Evolutionary conservation across 495 filamentous ascomycete species (phyloP).

Genomic region (Annulohypoxylon bovei): DNA sequence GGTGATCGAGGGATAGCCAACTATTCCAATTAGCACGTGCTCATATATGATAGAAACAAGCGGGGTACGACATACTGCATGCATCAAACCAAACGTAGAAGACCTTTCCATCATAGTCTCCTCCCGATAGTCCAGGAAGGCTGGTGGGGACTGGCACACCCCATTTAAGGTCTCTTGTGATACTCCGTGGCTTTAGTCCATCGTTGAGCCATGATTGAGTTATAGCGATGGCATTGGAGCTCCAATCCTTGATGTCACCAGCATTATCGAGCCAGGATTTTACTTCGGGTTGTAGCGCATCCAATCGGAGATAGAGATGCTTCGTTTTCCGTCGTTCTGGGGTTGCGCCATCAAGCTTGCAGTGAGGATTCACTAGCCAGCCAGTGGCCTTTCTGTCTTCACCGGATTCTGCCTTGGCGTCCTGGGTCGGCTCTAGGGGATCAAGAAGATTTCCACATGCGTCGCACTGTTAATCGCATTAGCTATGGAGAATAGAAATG

Average conservation of each 20-base stretch:
- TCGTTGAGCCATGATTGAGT: slow-evolving; percentile 83
- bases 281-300: slow-evolving; percentile 78
- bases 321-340: slow-evolving; percentile 73
- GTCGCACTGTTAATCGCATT: slow-evolving; percentile 69
- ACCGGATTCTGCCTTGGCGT: slow-evolving; percentile 34
- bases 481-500: slow-evolving; percentile 68
- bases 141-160: slow-evolving; percentile 65
- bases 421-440: slow-evolving; percentile 63
- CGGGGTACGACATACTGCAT: slow-evolving; percentile 61
- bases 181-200: slow-evolving; percentile 83
- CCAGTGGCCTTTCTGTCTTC: slow-evolving; percentile 39
- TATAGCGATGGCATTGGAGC: slow-evolving; percentile 75
- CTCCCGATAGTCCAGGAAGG: slow-evolving; percentile 62
- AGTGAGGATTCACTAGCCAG: slow-evolving; percentile 64
- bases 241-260: slow-evolving; percentile 68
- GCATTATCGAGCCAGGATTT: slow-evolving; percentile 72
- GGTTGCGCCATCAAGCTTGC: slow-evolving; percentile 84
- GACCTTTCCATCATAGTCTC: slow-evolving; percentile 81
- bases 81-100: slow-evolving; percentile 99
- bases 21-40: slow-evolving; percentile 20
- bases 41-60: background rate
- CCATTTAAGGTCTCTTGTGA: slow-evolving; percentile 94
- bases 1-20: slow-evolving; percentile 95
- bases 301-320: slow-evolving; percentile 78
- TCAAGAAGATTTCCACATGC: slow-evolving; percentile 82